Percentiles rank a stretch among this genome's conserved stretches.
These are phyloP conservation scores for Phylloporus sp. DNA, from an alignment of 1,284 basidiomycete genomes.

Conservation along the genomic window DNA sequence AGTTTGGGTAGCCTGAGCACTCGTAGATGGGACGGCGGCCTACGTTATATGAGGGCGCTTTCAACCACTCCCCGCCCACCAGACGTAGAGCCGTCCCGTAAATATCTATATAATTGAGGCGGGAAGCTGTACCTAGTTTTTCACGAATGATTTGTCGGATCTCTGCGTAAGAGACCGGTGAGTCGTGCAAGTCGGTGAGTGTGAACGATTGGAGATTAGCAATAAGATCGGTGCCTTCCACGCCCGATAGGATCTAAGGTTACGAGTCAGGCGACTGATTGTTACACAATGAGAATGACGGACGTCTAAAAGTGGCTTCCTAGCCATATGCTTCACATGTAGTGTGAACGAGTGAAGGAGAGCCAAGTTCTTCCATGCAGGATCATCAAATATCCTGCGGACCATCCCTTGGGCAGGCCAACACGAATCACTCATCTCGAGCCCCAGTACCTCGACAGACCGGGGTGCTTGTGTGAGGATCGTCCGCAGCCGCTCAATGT, in stretches of 20 bases:
- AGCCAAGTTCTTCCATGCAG: slow-evolving; percentile 4
- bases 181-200: not conserved
- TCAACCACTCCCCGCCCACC: not conserved
- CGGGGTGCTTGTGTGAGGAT: slow-evolving; percentile 1
- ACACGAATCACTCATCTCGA: not conserved
- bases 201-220: slow-evolving; percentile 1
- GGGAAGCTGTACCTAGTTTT: not conserved
- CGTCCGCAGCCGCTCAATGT: not conserved
- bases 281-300: not conserved
- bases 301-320: not conserved
- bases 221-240: not conserved
- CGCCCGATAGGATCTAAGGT: no score
- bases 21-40: not conserved
- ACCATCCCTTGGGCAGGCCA: not conserved
- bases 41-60: not conserved
- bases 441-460: slow-evolving; percentile 3
- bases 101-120: slow-evolving; percentile 1
- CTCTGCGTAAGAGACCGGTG: not conserved
- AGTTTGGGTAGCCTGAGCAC: slow-evolving; percentile 33
- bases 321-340: rapidly evolving
- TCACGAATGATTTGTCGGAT: not conserved
- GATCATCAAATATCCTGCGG: not conserved
- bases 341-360: slow-evolving; percentile 16
- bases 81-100: not conserved
- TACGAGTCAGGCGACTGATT: not conserved